Base-by-base conservation (phyloP, 768 basidiomycete species). In the Obba rivulosa region DNA sequence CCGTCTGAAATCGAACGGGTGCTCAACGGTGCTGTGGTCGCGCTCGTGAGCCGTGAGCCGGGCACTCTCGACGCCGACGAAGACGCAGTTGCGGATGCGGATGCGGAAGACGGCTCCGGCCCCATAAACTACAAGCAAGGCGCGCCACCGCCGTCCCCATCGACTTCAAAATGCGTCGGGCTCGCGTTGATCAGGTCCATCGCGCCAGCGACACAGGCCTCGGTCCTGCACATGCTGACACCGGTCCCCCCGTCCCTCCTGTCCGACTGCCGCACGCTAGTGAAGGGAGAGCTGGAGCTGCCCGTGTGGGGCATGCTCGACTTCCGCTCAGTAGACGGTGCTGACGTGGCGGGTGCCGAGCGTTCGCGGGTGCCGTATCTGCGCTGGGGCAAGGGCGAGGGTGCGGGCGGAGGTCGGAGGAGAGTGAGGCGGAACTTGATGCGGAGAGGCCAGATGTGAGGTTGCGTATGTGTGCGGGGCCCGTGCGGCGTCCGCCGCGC, bases 271-370 rank as follows among this genome's bases (percentile, higher is more conserved):
- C 67, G 78, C 3, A 69, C 80, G 17, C 58, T 95, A 3, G 81
- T 95, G 40, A 92, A 88, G 63, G 93, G 93, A 8, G 91, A 92
- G 61, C 71, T 93, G 58, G 92, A 94, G 63, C 66, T 96, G 0
- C 93, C 93, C 0, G 70, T 92, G 0, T 87, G 86, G 81, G 92
- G 86, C 0, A 80, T 92, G 83, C 69, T 96, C 43, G 92, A 94
- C 63, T 85, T 81, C 63, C 61, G 67, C 49, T 60, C 55, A 3
- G 66, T 65, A 2, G 63, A 64, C 20, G 64, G 63, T n/a, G 70
- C 76, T 2, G 79, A 75, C 0, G 69, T 83, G 4, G 78, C 79
- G 4, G 76, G 75, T 1, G 63, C 71, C 14, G 74, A 76, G 13
- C 79, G 71, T 59, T 78, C 73, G 7, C 79, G 68, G 3, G 74